These are phyloP conservation scores for Pyrenochaeta sp. DNA, from an alignment of 2,329 filamentous ascomycete species.

Conservation along the genomic window DNA sequence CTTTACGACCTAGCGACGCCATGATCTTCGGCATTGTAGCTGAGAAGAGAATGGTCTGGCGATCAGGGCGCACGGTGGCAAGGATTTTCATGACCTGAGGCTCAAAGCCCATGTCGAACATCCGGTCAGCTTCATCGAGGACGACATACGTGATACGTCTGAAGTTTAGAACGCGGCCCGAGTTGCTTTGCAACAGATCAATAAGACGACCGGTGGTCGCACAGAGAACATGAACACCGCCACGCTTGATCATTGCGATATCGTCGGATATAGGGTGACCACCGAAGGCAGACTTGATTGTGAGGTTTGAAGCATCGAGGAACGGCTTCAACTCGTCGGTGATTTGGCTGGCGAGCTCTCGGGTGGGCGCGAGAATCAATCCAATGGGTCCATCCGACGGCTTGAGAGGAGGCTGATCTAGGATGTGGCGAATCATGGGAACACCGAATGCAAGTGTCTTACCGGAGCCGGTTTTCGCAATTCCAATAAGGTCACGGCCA, in stretches of 20 bases:
- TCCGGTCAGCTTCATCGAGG: constrained; percentile 94
- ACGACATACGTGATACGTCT: constrained; percentile 91
- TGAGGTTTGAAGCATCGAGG: constrained; percentile 81
- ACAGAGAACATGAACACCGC: constrained; percentile 89
- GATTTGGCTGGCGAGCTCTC: constrained; percentile 93
- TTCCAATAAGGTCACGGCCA: constrained; percentile 91
- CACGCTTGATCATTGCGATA: constrained; percentile 94
- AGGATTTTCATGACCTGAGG: constrained; percentile 98
- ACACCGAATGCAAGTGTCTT: constrained; percentile 96
- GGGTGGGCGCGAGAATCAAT: constrained; percentile 90
- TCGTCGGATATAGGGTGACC: constrained; percentile 97
- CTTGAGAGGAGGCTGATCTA: constrained; percentile 84
- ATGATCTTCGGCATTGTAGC: constrained; percentile 96
- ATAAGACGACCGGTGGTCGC: constrained; percentile 93
- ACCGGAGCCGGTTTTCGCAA: constrained; percentile 96
- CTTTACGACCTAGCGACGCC: constrained; percentile 88
- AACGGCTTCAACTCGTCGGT: constrained; percentile 95
- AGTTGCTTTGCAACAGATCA: constrained; percentile 90
- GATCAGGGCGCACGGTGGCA: constrained; percentile 86
- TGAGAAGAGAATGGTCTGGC: constrained; percentile 94
- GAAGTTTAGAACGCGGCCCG: constrained; percentile 91
- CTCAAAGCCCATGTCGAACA: constrained; percentile 99
- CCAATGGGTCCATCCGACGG: constrained; percentile 87
- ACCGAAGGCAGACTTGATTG: constrained; percentile 91
- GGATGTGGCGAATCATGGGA: constrained; percentile 98